Evolutionary conservation across 305 asterid species (phyloP), one percentile per base, ranked within the genome.

Genomic region (Coffea humblotiana): DNA sequence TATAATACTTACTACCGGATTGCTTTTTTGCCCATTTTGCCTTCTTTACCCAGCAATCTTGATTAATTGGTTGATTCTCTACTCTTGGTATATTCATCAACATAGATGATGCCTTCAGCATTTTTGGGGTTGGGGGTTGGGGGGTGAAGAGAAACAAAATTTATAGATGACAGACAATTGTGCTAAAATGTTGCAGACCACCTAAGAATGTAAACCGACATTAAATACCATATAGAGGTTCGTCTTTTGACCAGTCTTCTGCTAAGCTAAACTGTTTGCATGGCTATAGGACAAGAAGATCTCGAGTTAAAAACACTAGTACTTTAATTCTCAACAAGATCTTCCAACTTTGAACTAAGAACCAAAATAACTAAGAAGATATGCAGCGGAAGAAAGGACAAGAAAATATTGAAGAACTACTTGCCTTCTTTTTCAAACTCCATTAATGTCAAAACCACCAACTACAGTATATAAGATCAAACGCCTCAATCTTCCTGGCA

Each of bases 391-490:
- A 25, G 25, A 64, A 64, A 64, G 69, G 69, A 64, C 69, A 64
- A 27, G 18, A 27, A 58, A 61, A 27, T 25, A 64, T 64, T 13
- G 3, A 64, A 27, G 23, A 64, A 64, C 37, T 25, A 13, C 40
- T 64, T 19, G 27, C 69, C 69, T 25, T 27, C 69, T 64, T 64
- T 60, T 64, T 27, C 69, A 64, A 64, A 64, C 69, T 64, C 69
- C 68, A 27, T 64, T 25, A 27, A 64, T 64, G 9, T 27, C 23
- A 32, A 32, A 66, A 21, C 19, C 71, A 29, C 8, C 71, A 0
- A 66, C 6, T 66, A 0, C 2, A 2, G 21, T 66, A 32, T 66
- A 66, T 29, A 66, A 66, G 23, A 27, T 66, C 43, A 14, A 29
- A 45, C 71, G 13, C 45, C 71, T 66, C 68, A 25, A 63, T 40